Evolutionary conservation across 352 stramenopile genomes (phyloP), one percentile per base, ranked within the genome.

Genomic region (Phytophthora sp.): DNA sequence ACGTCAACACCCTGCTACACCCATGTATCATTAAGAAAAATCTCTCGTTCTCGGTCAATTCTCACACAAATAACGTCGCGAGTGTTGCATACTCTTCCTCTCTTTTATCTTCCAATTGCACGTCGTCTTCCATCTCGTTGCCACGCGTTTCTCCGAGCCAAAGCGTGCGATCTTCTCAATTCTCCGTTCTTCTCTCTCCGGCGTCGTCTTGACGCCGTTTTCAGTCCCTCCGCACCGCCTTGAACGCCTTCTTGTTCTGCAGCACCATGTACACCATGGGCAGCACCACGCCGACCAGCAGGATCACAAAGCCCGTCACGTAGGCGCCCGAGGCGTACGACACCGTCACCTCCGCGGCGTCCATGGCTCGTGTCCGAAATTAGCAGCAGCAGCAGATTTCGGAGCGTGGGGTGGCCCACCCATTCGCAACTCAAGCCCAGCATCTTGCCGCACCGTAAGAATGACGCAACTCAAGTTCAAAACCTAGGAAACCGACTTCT

Each of bases 231-330:
- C 84, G 87, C 56, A 93, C 54, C n/a, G 81, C 78, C 69, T 89
- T 90, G 73, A 95, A 95, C 1, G 84, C 84, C 69, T 95, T 95
- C 68, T 87, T 89, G 70, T 95, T 95, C 66, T 95, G 87, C 27
- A 93, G 49, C 32, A 91, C 84, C 84, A 95, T 95, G 72, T 95
- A 95, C 4, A 87, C 60, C 73, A 95, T 89, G 4, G 84, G 84
- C 41, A 91, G 46, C 31, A 95, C 50, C 55, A 95, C 87, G 31
- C 84, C 87, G 12, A 72, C 62, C 35, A 87, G 32, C 54, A 95
- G 72, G 37, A 95, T 85, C 52, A 85, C 31, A 30, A 95, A 76
- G 1, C 86, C 86, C 44, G 71, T 67, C 48, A 82, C 67, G 55
- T 93, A 95, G 45, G 81, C 79, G 65, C 80, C 73, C 17, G 86